Conservation (phyloP, 345 rosid genomes). For the Psidium guajava region DNA sequence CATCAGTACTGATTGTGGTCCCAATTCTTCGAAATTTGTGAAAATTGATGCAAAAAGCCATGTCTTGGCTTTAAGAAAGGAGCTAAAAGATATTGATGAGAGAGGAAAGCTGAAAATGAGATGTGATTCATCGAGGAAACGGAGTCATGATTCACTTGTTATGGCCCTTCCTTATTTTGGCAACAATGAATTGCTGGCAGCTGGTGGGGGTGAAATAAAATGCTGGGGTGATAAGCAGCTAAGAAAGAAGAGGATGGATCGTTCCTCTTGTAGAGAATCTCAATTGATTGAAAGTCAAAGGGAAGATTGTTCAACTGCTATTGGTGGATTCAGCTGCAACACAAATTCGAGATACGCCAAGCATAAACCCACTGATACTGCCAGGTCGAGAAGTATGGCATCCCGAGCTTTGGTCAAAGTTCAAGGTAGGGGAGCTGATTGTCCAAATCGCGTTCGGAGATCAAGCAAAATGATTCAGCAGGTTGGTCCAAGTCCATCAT, state of each 20-base stretch:
- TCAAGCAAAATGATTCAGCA: constrained; percentile 3
- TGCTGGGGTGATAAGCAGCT: neutral
- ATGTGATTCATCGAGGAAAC: neutral
- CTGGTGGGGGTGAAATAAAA: neutral
- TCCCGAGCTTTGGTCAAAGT: neutral
- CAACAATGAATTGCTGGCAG: neutral
- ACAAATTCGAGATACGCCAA: neutral
- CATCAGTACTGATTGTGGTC: neutral
- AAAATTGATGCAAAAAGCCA: neutral
- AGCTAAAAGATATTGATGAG: neutral
- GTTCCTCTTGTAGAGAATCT: constrained; percentile 5
- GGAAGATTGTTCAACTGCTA: neutral
- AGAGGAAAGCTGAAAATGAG: neutral
- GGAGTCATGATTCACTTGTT: neutral
- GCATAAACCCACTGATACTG: neutral
- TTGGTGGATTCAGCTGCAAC: neutral
- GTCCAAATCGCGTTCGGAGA: neutral
- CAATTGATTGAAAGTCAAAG: neutral
- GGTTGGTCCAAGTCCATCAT: neutral
- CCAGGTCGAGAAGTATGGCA: neutral
- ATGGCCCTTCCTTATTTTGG: neutral
- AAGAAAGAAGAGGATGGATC: neutral
- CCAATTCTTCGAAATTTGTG: neutral
- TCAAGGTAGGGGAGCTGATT: neutral
- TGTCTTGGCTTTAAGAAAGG: neutral